Conservation (phyloP, 2,329 filamentous ascomycete genomes). For the Claviceps humidiphila region DNA sequence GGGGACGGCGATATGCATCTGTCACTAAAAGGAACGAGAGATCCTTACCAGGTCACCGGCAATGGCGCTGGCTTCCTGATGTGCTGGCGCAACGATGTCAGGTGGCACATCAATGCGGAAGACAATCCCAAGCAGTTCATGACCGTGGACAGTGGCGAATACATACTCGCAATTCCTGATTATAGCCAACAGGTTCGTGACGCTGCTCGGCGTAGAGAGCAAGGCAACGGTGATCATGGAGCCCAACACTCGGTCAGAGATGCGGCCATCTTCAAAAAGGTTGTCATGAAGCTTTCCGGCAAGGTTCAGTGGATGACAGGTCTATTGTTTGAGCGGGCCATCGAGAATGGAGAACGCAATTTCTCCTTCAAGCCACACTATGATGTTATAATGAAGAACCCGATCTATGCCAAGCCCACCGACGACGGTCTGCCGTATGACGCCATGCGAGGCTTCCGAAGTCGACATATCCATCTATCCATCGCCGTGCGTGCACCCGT, state of each 20-base stretch:
- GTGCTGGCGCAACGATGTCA: conserved; percentile 95
- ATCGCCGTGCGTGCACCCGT: conserved; percentile 79
- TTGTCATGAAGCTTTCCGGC: conserved; percentile 95
- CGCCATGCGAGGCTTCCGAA: conserved; percentile 92
- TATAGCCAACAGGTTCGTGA: conserved; percentile 78
- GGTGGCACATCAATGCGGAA: conserved; percentile 70
- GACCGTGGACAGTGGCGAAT: conserved; percentile 90
- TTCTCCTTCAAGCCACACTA: conserved; percentile 92
- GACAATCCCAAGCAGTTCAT: conserved; percentile 88
- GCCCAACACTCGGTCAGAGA: conserved; percentile 54
- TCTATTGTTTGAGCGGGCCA: conserved; percentile 79
- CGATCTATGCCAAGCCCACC: conserved; percentile 53
- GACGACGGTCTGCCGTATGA: conserved; percentile 54
- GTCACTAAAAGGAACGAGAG: conserved; percentile 77
- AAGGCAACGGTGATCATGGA: conserved; percentile 42
- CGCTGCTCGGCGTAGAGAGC: conserved; percentile 34
- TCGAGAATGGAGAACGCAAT: conserved; percentile 56
- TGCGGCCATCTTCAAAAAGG: conserved; percentile 88
- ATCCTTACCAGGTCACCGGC: conserved; percentile 87
- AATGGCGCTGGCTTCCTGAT: conserved; percentile 92
- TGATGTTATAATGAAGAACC: conserved; percentile 73
- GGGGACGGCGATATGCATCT: conserved; percentile 93
- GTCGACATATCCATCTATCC: conserved; percentile 91
- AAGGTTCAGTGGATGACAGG: conserved; percentile 89
- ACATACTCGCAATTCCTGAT: conserved; percentile 86